Evolutionary conservation across 73 alveolate species (phyloP).

Genomic region (Symbiodinium pilosum): DNA sequence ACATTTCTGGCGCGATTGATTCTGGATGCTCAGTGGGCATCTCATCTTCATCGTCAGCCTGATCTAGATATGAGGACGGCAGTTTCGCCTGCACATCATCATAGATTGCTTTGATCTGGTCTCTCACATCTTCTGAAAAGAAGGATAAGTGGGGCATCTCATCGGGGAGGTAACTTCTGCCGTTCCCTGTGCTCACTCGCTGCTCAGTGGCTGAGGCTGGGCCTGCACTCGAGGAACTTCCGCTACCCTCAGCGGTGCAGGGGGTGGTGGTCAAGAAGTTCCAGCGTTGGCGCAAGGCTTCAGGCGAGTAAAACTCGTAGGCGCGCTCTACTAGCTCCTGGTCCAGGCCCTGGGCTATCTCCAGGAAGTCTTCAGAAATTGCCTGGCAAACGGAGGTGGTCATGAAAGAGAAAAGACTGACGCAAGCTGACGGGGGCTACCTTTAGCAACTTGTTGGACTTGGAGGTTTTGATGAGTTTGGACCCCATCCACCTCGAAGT

Average conservation of each 20-base stretch:
- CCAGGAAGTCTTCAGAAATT: conserved; percentile 12
- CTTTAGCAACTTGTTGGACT: no score
- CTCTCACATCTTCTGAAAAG: conserved; percentile 5
- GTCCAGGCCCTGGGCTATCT: conserved; percentile 12
- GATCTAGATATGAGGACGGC: neutral
- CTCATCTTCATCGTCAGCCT: conserved; percentile 8
- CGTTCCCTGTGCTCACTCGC: neutral
- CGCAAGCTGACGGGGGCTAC: no score
- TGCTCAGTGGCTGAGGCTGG: neutral
- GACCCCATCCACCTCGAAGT: no score
- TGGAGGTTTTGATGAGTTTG: no score
- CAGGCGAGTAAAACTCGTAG: conserved; percentile 1
- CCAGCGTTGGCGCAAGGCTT: conserved; percentile 14
- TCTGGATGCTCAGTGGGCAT: neutral
- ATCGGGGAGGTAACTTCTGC: neutral
- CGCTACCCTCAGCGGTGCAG: neutral
- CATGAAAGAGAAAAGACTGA: no score
- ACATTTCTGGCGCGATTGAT: neutral
- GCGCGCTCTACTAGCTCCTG: conserved; percentile 16
- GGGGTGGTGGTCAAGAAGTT: neutral
- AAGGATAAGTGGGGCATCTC: neutral
- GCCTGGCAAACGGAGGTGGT: no score
- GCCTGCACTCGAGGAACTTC: neutral
- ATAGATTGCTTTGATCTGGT: conserved; percentile 14
- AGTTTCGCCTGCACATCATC: conserved; percentile 15